Evolutionary conservation across 83 land plant species (phyloP).

Genomic region (Isoetes engelmannii): DNA sequence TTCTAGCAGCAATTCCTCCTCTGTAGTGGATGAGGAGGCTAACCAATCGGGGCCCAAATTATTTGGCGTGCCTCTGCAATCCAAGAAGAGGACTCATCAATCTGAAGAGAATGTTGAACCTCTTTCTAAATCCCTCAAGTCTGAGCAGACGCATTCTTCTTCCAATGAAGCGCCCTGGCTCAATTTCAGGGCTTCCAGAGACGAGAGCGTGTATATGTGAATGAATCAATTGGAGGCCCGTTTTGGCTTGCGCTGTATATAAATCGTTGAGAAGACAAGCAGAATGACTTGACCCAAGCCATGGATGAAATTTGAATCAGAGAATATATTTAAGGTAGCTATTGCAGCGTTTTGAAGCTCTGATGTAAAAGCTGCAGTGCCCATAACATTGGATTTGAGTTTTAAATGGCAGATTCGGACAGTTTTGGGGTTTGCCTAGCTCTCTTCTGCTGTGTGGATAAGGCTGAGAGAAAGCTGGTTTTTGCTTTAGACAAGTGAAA

Average conservation of each 20-base stretch:
- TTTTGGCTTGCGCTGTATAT: not conserved
- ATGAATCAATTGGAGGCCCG: constrained; percentile 5
- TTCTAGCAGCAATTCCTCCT: not conserved
- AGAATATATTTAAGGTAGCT: too few species aligned
- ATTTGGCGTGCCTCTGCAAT: constrained; percentile 27
- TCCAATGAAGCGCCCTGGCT: constrained; percentile 26
- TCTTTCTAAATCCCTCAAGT: constrained; percentile 3
- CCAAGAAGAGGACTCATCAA: constrained; percentile 15
- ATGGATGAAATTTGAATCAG: too few species aligned
- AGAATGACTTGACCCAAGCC: not conserved
- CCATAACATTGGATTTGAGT: too few species aligned
- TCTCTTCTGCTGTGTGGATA: too few species aligned
- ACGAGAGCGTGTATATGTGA: constrained; percentile 32
- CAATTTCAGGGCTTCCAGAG: constrained; percentile 24
- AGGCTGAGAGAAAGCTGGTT: too few species aligned
- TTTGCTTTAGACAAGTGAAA: too few species aligned
- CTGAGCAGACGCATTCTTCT: constrained; percentile 18
- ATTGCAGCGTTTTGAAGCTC: too few species aligned
- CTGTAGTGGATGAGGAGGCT: constrained; percentile 3
- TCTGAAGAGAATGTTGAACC: constrained; percentile 3
- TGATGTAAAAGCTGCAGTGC: too few species aligned
- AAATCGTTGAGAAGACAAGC: not conserved
- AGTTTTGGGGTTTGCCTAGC: too few species aligned
- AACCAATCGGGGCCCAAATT: constrained; percentile 16
- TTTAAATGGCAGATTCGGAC: too few species aligned